These are phyloP conservation scores for Leccinum subatratum DNA, from an alignment of 1,284 basidiomycete genomes.

Conservation along the genomic window DNA sequence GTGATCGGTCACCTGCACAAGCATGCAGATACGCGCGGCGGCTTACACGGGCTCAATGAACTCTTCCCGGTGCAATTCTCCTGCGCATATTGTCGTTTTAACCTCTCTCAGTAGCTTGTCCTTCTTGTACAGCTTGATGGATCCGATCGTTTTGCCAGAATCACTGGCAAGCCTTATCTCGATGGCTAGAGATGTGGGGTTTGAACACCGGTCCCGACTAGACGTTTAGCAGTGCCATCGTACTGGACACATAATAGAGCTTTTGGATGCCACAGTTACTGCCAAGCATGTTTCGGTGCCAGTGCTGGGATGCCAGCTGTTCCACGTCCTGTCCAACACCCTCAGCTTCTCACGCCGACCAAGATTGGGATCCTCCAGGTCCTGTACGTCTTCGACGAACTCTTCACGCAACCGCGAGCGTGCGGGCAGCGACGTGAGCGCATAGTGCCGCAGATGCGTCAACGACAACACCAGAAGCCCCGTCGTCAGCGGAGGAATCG, in stretches of 20 bases:
- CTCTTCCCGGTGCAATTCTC: slow-evolving; percentile 3
- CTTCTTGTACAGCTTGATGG: slow-evolving; percentile 6
- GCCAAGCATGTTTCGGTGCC: too few relatives aligned
- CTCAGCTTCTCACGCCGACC: slow-evolving; percentile 66
- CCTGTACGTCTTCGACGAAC: slow-evolving; percentile 81
- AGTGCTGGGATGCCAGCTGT: slow-evolving; percentile 53
- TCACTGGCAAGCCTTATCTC: slow-evolving; percentile 9
- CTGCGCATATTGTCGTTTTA: not conserved
- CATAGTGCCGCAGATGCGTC: slow-evolving; percentile 62
- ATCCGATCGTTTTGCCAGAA: slow-evolving; percentile 7
- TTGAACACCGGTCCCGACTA: not conserved
- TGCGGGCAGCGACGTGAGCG: slow-evolving; percentile 48
- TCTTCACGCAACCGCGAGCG: slow-evolving; percentile 63
- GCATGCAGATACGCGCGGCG: not conserved
- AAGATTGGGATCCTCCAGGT: slow-evolving; percentile 74
- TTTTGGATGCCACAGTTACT: too few relatives aligned
- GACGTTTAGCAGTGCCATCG: not conserved
- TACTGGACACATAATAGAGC: slow-evolving; percentile 10
- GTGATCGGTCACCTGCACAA: not conserved
- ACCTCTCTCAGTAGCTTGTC: not conserved
- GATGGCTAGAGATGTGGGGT: slow-evolving; percentile 8
- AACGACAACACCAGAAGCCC: slow-evolving; percentile 73
- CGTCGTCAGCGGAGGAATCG: slow-evolving; percentile 55
- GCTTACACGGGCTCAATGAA: slow-evolving; percentile 12
- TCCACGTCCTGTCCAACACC: slow-evolving; percentile 88